phyloP scores from a whole-genome alignment of 1,284 basidiomycete species.

The Tylopilus sp. region DNA sequence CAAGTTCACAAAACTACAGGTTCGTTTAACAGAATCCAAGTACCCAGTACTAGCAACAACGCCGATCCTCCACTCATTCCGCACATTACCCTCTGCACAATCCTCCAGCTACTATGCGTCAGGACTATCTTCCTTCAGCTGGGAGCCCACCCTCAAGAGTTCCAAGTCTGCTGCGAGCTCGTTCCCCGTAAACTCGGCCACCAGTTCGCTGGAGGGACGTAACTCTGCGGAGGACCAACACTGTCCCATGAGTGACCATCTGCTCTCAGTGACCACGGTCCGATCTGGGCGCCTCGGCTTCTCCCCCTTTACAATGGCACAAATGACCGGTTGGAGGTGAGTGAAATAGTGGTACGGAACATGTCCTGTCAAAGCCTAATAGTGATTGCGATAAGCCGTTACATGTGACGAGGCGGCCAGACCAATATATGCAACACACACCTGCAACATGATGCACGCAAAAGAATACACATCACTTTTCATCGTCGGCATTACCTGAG shows the following conservation, averaged over 20 bases:
- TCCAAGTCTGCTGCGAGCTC: background rate
- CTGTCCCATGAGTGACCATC: background rate
- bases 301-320: background rate
- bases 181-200: background rate
- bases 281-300: background rate
- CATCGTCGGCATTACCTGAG: background rate
- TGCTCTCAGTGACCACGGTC: background rate
- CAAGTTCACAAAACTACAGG: no score
- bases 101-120: no score
- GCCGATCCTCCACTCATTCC: no score
- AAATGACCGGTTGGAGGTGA: background rate
- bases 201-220: background rate
- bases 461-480: constrained; percentile 7
- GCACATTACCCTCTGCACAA: no score
- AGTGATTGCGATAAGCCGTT: no score
- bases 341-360: background rate
- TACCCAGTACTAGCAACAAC: no score
- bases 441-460: constrained; percentile 3
- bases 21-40: no score
- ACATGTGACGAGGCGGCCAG: no score
- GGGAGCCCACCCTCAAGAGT: no score
- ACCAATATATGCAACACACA: background rate
- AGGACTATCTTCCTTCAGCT: no score
- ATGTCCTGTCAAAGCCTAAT: no score
- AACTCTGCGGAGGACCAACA: no score